Evolutionary conservation across 257 asterid species (phyloP).

Genomic region (Catharanthus roseus): DNA sequence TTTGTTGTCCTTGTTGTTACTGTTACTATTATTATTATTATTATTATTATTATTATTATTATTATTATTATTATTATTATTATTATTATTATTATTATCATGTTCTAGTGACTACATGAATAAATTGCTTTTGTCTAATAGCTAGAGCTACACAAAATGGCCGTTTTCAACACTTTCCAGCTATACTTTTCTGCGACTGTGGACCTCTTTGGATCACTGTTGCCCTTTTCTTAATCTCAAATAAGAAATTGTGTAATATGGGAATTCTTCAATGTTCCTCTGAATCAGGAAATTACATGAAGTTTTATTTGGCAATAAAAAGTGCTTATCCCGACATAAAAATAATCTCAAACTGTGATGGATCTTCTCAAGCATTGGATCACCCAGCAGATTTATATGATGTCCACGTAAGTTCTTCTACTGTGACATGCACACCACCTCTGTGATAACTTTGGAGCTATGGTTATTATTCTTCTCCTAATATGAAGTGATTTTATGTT

Average conservation of each 20-base stretch:
- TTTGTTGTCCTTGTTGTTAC: background rate
- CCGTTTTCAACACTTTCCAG: background rate
- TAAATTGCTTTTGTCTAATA: background rate
- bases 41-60: too few species aligned
- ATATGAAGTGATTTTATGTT: background rate
- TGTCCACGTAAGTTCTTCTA: constrained; percentile 55
- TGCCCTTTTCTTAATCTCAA: background rate
- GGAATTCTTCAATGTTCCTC: constrained; percentile 8
- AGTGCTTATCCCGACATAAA: constrained; percentile 67
- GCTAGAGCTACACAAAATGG: background rate
- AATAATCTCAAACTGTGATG: constrained; percentile 85
- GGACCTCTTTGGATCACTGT: background rate
- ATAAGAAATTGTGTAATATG: background rate
- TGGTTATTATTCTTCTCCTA: background rate
- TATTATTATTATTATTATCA: background rate
- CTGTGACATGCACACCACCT: background rate
- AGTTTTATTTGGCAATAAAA: constrained; percentile 69
- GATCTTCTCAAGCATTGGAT: constrained; percentile 60
- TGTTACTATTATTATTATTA: too few species aligned
- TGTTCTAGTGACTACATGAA: background rate
- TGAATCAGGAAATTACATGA: constrained; percentile 77
- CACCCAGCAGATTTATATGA: constrained; percentile 89
- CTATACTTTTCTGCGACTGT: background rate
- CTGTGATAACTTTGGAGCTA: background rate
- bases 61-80: too few species aligned